phyloP scores from a whole-genome alignment of 139 green algal species.

The Chlorella sp. region DNA sequence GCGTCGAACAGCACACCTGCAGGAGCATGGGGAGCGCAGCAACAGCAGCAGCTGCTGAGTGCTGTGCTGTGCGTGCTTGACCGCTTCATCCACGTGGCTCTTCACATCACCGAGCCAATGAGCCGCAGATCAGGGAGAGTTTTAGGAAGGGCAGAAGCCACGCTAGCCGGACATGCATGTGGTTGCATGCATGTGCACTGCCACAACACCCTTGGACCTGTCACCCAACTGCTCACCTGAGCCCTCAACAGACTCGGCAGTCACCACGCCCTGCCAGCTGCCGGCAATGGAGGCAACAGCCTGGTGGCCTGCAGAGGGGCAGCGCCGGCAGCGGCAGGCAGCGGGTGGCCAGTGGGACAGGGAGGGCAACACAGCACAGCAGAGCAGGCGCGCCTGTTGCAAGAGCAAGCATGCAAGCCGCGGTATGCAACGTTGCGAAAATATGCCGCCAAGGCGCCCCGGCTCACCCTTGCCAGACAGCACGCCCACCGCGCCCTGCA shows the following conservation, averaged over 20 bases:
- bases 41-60: no score
- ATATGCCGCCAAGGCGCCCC: not conserved
- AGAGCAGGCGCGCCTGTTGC: not conserved
- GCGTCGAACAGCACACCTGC: constrained; percentile 33
- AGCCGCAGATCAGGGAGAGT: no score
- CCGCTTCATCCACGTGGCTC: no score
- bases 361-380: not conserved
- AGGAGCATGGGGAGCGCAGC: no score
- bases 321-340: not conserved
- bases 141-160: no score
- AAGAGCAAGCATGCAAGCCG: no score
- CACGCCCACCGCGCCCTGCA: constrained; percentile 5
- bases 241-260: constrained; percentile 1
- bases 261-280: constrained; percentile 22
- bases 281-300: constrained; percentile 9
- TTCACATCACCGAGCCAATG: no score
- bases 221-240: constrained; percentile 15
- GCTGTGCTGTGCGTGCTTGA: no score
- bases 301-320: not conserved
- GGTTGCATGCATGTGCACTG: no score
- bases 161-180: no score
- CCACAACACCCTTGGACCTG: no score
- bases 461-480: constrained; percentile 15
- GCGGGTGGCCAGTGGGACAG: not conserved
- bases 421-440: no score